phyloP scores from a whole-genome alignment of 768 basidiomycete species.

The Suillus occidentalis region DNA sequence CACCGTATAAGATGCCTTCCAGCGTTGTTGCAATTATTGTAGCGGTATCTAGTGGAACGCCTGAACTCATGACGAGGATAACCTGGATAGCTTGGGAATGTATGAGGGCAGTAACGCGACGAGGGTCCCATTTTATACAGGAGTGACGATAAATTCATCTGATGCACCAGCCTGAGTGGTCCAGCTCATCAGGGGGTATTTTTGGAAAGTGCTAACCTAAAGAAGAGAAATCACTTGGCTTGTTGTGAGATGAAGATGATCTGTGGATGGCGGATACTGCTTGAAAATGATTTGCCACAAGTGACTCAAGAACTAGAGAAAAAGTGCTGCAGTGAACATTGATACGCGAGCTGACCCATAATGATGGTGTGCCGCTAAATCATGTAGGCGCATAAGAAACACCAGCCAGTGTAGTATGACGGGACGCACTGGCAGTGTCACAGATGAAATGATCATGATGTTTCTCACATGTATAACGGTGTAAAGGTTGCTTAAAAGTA shows the following conservation, averaged over 20 bases:
- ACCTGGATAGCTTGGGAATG: not conserved
- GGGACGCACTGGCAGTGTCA: too few relatives aligned
- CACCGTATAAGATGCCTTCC: conserved; percentile 29
- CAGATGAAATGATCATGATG: too few relatives aligned
- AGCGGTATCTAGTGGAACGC: conserved; percentile 20
- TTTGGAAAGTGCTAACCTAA: not conserved
- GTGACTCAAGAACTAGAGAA: not conserved
- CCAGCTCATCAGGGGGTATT: not conserved
- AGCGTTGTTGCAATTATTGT: conserved; percentile 25
- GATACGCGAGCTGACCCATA: not conserved
- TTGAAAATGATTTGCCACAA: not conserved
- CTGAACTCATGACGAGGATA: not conserved
- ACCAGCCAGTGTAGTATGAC: not conserved
- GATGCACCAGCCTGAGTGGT: not conserved
- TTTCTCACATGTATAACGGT: too few relatives aligned
- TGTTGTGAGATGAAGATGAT: not conserved
- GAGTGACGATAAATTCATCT: not conserved
- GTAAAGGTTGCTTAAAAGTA: too few relatives aligned
- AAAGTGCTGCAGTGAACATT: not conserved
- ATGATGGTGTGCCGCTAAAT: not conserved
- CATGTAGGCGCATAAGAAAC: not conserved
- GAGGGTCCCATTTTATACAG: not conserved
- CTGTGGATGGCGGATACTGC: not conserved
- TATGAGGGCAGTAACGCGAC: not conserved
- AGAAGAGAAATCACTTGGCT: not conserved